phyloP scores from a whole-genome alignment of 2,329 filamentous ascomycete genomes.

The Phymatotrichopsis omnivora region DNA sequence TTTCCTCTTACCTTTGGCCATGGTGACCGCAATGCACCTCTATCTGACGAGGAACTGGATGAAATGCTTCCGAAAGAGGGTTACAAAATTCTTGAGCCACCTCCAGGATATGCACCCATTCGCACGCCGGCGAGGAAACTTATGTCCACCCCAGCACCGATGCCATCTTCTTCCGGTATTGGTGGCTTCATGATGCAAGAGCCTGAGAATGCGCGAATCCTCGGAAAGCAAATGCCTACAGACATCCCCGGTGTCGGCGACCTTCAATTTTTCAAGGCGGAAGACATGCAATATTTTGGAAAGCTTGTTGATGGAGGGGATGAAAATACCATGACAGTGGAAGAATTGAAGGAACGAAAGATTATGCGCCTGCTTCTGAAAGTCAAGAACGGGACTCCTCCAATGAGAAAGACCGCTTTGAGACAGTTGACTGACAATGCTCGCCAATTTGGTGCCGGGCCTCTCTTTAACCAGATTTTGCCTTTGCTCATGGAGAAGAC shows the following conservation, averaged over 20 bases:
- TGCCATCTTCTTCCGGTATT: conserved; percentile 47
- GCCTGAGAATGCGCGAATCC: conserved; percentile 67
- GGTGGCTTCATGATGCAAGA: conserved; percentile 97
- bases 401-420: conserved; percentile 96
- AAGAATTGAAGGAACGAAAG: conserved; percentile 94
- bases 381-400: conserved; percentile 97
- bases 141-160: conserved; percentile 60
- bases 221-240: conserved; percentile 84
- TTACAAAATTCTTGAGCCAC: conserved; percentile 83
- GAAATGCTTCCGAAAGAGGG: conserved; percentile 82
- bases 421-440: conserved; percentile 97
- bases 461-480: conserved; percentile 94
- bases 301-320: conserved; percentile 92
- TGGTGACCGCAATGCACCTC: conserved; percentile 63
- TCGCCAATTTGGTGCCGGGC: conserved; percentile 83
- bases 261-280: conserved; percentile 93
- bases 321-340: conserved; percentile 82
- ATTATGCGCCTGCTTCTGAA: conserved; percentile 96
- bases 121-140: conserved; percentile 66
- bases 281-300: conserved; percentile 98
- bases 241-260: conserved; percentile 95
- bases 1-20: conserved; percentile 73
- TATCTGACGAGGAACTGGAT: conserved; percentile 92
- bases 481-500: conserved; percentile 97
- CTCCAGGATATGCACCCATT: conserved; percentile 81